Evolutionary conservation across 768 basidiomycete species (phyloP).

Genomic region (Lyophyllum shimeji): DNA sequence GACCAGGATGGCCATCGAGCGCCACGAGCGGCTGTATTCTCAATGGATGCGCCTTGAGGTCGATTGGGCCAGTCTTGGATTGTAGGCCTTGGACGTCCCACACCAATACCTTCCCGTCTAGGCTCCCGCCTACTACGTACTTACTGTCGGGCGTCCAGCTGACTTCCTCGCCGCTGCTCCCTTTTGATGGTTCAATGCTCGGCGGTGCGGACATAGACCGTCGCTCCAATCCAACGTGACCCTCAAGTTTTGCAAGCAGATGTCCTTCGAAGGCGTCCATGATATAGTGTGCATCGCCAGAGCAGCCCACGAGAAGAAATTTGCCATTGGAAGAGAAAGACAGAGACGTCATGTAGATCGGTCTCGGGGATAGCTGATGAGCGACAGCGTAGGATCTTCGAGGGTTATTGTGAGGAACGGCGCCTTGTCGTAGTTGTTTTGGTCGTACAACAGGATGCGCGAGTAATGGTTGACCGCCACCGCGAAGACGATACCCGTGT

Average conservation of each 20-base stretch:
- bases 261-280: constrained; percentile 88
- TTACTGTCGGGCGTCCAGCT: constrained; percentile 95
- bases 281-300: constrained; percentile 90
- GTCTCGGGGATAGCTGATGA: constrained; percentile 85
- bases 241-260: constrained; percentile 82
- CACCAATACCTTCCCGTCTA: constrained; percentile 79
- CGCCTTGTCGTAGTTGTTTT: constrained; percentile 84
- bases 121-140: constrained; percentile 81
- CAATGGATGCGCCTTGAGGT: constrained; percentile 52
- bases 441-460: constrained; percentile 84
- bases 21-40: constrained; percentile 40
- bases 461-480: constrained; percentile 82
- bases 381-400: constrained; percentile 74
- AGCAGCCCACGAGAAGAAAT: constrained; percentile 89
- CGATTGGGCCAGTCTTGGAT: constrained; percentile 47
- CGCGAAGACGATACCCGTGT: constrained; percentile 81
- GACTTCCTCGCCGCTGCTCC: constrained; percentile 91
- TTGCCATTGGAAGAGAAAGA: constrained; percentile 90
- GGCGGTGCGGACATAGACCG: constrained; percentile 48
- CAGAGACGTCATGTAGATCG: constrained; percentile 89
- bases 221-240: constrained; percentile 80
- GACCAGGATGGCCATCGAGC: constrained; percentile 81
- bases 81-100: constrained; percentile 84
- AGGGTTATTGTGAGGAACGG: constrained; percentile 86
- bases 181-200: constrained; percentile 68